A percentile compares a stretch with the other conserved stretches of the same genome.
Conservation (phyloP, 441 rosid genomes). For the Erodium texanum region DNA sequence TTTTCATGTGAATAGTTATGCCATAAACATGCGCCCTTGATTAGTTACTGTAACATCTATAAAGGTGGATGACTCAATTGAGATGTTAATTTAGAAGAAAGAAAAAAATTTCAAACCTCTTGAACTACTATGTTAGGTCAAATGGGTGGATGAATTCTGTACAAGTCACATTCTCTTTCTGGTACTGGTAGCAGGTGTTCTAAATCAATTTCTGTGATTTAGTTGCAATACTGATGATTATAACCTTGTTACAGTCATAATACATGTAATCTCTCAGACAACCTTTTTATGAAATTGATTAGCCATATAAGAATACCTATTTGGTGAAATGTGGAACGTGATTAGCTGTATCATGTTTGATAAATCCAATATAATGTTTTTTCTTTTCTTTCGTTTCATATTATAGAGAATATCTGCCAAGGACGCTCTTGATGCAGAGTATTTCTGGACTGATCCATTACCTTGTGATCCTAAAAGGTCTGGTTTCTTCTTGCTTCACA, state of each 20-base stretch:
- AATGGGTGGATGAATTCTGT: no score
- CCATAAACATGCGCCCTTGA: background rate
- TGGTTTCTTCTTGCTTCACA: background rate
- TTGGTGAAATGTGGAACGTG: background rate
- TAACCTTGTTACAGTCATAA: background rate
- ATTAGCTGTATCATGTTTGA: background rate
- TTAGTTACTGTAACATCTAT: no score
- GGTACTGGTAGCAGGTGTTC: no score
- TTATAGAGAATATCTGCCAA: constrained; percentile 82
- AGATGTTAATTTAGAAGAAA: no score
- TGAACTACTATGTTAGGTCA: no score
- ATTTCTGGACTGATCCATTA: constrained; percentile 93
- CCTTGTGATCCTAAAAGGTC: constrained; percentile 97
- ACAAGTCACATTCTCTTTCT: no score
- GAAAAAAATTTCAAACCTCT: no score
- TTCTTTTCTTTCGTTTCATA: background rate
- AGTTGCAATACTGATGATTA: background rate
- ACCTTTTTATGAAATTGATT: no score
- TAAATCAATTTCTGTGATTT: background rate
- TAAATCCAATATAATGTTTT: background rate
- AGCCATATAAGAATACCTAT: background rate
- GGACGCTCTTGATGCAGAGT: constrained; percentile 97
- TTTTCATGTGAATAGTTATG: no score
- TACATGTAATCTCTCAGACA: background rate
- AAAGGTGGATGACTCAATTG: no score